These are phyloP conservation scores for Scopulariopsis brevicaulis DNA, from an alignment of 2,329 filamentous ascomycete genomes.

Conservation along the genomic window DNA sequence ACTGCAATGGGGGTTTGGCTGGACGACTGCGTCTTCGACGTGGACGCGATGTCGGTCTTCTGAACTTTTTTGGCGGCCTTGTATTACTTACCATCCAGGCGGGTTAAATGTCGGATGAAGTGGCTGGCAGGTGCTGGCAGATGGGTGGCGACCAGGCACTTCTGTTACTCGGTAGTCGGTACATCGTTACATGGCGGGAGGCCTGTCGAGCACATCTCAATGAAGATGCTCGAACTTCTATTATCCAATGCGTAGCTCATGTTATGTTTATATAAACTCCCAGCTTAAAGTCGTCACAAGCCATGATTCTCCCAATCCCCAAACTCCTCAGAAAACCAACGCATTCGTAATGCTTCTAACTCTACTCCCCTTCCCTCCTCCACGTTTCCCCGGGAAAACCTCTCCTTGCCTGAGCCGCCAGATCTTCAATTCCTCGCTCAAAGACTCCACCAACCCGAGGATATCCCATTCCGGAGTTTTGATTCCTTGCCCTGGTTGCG, in stretches of 20 bases:
- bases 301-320: background rate
- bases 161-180: too few species aligned
- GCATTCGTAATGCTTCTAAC: background rate
- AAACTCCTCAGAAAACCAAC: background rate
- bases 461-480: background rate
- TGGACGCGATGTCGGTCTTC: background rate
- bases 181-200: too few species aligned
- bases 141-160: background rate
- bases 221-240: background rate
- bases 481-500: background rate
- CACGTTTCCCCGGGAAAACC: background rate
- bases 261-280: background rate
- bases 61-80: background rate
- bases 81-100: background rate
- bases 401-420: constrained; percentile 1
- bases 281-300: constrained; percentile 1
- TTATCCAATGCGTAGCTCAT: background rate
- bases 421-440: background rate
- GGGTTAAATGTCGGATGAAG: background rate
- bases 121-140: background rate
- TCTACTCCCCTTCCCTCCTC: background rate
- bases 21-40: background rate
- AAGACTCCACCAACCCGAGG: background rate
- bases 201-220: background rate
- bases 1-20: constrained; percentile 9